phyloP scores from a whole-genome alignment of 441 rosid species.

The Sinapis alba region DNA sequence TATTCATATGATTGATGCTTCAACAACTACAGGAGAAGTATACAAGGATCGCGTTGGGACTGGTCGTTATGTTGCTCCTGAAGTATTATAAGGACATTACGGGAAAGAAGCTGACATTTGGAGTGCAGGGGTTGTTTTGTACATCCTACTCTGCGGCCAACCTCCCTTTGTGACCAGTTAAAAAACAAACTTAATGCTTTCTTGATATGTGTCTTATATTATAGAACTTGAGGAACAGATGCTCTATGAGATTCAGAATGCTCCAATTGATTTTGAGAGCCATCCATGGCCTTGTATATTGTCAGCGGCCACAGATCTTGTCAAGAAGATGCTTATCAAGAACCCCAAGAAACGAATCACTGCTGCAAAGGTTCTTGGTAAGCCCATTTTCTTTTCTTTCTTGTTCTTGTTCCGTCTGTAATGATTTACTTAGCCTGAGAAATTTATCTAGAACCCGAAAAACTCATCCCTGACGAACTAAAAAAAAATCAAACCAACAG shows the following conservation, averaged over 20 bases:
- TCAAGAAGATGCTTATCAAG: constrained; percentile 75
- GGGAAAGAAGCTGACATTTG: constrained; percentile 95
- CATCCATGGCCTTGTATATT: constrained; percentile 87
- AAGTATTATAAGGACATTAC: constrained; percentile 71
- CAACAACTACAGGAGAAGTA: constrained; percentile 56
- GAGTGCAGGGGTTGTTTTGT: constrained; percentile 89
- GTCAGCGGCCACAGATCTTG: constrained; percentile 69
- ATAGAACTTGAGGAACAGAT: constrained; percentile 83
- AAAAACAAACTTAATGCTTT: constrained; percentile 33
- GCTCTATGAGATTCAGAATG: constrained; percentile 75
- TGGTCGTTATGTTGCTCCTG: constrained; percentile 91
- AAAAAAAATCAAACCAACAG: not conserved
- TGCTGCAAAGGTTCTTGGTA: constrained; percentile 81
- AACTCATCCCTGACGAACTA: not conserved
- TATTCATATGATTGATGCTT: constrained; percentile 6
- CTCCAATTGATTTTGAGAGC: constrained; percentile 64
- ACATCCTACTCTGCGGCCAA: constrained; percentile 84
- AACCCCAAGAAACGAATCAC: constrained; percentile 73
- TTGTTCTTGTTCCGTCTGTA: not conserved
- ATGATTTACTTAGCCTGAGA: constrained; percentile 18
- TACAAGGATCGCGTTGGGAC: constrained; percentile 73
- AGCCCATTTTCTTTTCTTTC: not conserved
- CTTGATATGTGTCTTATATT: constrained; percentile 23
- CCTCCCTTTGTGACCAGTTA: constrained; percentile 98
- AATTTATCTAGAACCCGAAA: no score